Base-by-base conservation (phyloP, 2,329 filamentous ascomycete genomes). In the Didymella glomerata region DNA sequence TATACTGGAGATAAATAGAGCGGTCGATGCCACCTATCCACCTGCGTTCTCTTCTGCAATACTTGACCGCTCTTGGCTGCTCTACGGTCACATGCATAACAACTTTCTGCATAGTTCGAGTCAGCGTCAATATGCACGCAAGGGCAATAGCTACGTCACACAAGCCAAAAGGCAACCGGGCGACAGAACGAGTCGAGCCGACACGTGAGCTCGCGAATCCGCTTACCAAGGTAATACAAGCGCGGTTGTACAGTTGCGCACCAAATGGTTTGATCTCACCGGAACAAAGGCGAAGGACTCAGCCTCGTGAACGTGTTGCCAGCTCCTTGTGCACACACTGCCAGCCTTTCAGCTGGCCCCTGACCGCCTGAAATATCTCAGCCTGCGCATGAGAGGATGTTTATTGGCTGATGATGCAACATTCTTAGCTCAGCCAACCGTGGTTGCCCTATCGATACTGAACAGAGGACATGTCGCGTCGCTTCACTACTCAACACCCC, bases 371-470 rank as follows among this genome's bases (percentile, higher is more conserved):
- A 24, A 28, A 25, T 28, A 48, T 2, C 18, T 50, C 45, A 45
- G 25, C 32, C 32, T 45, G 38, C 44, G 44, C 10, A 25, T n/a
- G 8, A 40, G 36, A 22, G 24, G 30, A 34, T 11, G 55, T 16
- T 46, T 38, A 53, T 58, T 58, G 49, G 38, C 47, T 24, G 56
- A 54, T 58, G 50, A 54, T 54, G 56, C 49, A 49, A 54, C 34
- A 45, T 45, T 58, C 49, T 54, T 58, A 58, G 56, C 49, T 58
- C 56, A 54, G 49, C 56, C 56, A 28, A 49, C 38, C 46, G 13
- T 46, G 11, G 47, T 46, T 50, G 40, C 50, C 38, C 47, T 58
- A 58, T 58, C 56, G 56, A 58, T 58, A 49, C 10, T 52, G 34
- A 14, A 48, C 32, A 48, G 48, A 34, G 25, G 41, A 50, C 55